These are phyloP conservation scores for Colletotrichum godetiae DNA, from an alignment of 2,329 filamentous ascomycete species.

Conservation along the genomic window DNA sequence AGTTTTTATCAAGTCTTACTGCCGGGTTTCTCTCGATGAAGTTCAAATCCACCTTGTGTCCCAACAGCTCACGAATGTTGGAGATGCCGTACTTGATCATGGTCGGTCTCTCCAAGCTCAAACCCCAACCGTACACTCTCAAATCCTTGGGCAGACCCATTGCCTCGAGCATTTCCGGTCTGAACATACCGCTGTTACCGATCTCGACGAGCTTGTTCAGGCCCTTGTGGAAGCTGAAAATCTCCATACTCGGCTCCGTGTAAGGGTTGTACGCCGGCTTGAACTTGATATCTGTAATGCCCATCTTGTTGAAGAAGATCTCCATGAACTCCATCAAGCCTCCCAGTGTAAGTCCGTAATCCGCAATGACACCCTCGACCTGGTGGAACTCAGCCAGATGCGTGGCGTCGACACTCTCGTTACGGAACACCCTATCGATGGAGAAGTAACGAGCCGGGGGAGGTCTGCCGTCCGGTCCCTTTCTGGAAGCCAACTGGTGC, in stretches of 20 bases:
- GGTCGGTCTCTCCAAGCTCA: slow-evolving; percentile 92
- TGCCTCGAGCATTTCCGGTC: slow-evolving; percentile 94
- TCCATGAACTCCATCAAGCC: slow-evolving; percentile 94
- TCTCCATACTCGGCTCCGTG: slow-evolving; percentile 97
- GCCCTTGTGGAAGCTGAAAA: slow-evolving; percentile 94
- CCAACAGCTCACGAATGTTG: slow-evolving; percentile 92
- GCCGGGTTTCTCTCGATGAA: slow-evolving; percentile 94
- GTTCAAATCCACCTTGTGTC: slow-evolving; percentile 93
- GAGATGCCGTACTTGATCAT: slow-evolving; percentile 96
- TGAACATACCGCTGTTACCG: slow-evolving; percentile 98
- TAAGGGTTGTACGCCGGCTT: slow-evolving; percentile 98
- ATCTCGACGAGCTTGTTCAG: slow-evolving; percentile 95
- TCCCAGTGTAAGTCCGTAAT: slow-evolving; percentile 92
- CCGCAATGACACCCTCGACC: slow-evolving; percentile 97
- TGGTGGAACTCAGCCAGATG: slow-evolving; percentile 99
- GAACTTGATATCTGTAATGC: slow-evolving; percentile 85
- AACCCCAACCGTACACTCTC: slow-evolving; percentile 89
- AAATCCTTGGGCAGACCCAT: slow-evolving; percentile 95
- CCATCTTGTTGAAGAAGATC: slow-evolving; percentile 97
- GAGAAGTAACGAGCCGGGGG: slow-evolving; percentile 93
- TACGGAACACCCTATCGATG: slow-evolving; percentile 97
- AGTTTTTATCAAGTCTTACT: slow-evolving; percentile 88
- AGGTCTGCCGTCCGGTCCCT: slow-evolving; percentile 75
- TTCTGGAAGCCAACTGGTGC: slow-evolving; percentile 86
- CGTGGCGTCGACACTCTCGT: slow-evolving; percentile 96